Evolutionary conservation across 768 basidiomycete species (phyloP).

Genomic region (Mycena albidolilacea): DNA sequence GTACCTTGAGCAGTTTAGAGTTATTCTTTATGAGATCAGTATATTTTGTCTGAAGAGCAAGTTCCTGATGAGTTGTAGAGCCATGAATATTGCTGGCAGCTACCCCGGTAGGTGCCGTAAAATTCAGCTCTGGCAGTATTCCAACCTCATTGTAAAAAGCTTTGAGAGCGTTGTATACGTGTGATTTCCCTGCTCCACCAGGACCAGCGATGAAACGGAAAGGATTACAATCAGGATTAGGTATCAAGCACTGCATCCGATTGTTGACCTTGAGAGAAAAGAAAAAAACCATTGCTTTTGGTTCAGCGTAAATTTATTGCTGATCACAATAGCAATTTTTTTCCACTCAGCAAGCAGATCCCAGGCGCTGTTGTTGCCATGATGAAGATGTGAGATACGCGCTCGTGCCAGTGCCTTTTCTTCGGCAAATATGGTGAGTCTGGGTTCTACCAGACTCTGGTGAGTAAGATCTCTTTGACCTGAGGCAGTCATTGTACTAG

Average conservation of each 20-base stretch:
- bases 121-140: slow-evolving; percentile 10
- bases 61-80: slow-evolving; percentile 32
- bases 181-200: slow-evolving; percentile 44
- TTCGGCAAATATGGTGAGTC: too few species aligned
- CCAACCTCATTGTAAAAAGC: slow-evolving; percentile 25
- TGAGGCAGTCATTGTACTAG: too few species aligned
- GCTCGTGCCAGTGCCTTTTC: too few species aligned
- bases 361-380: too few species aligned
- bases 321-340: slow-evolving; percentile 20
- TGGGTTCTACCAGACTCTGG: too few species aligned
- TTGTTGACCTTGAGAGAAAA: slow-evolving; percentile 28
- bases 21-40: slow-evolving; percentile 6
- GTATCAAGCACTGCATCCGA: slow-evolving; percentile 8
- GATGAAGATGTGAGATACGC: too few species aligned
- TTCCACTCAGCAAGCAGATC: slow-evolving; percentile 21
- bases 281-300: slow-evolving; percentile 35
- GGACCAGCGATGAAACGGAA: slow-evolving; percentile 40
- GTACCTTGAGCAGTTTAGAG: too few species aligned
- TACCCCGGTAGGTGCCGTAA: slow-evolving; percentile 42
- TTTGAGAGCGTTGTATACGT: slow-evolving; percentile 37
- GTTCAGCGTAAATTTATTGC: slow-evolving; percentile 35
- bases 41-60: slow-evolving; percentile 12
- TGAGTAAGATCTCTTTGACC: too few species aligned
- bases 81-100: slow-evolving; percentile 40
- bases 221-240: slow-evolving; percentile 15